These are phyloP conservation scores for Scedosporium minutisporum DNA, from an alignment of 2,329 filamentous ascomycete genomes.

Conservation along the genomic window DNA sequence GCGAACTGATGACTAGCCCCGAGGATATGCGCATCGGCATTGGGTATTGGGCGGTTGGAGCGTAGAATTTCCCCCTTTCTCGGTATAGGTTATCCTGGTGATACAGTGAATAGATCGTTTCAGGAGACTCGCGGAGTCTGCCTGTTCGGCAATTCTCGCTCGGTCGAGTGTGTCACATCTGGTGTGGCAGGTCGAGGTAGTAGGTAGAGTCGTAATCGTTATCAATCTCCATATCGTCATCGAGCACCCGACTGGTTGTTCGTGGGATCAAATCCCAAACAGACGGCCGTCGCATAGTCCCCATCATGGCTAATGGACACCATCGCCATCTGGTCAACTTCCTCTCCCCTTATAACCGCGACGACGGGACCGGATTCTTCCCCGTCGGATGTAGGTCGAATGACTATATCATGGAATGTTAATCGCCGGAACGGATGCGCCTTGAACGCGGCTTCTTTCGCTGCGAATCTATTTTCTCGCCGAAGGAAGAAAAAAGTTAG, in stretches of 20 bases:
- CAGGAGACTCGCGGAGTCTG: too few species aligned
- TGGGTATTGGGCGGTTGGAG: too few species aligned
- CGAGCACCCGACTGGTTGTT: not conserved
- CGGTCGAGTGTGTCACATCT: too few species aligned
- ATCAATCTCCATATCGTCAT: not conserved
- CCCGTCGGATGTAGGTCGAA: slow-evolving; percentile 15
- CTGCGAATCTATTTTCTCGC: slow-evolving; percentile 45
- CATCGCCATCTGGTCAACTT: slow-evolving; percentile 45
- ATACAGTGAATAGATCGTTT: too few species aligned
- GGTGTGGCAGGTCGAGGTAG: too few species aligned
- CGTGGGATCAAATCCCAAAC: slow-evolving; percentile 33
- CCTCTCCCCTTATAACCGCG: slow-evolving; percentile 10
- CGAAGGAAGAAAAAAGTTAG: not conserved
- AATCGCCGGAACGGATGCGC: slow-evolving; percentile 52
- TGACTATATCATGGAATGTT: slow-evolving; percentile 51
- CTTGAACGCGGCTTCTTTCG: slow-evolving; percentile 68
- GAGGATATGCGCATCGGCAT: too few species aligned
- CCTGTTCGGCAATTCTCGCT: too few species aligned
- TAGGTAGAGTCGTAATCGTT: not conserved
- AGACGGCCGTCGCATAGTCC: slow-evolving; percentile 67
- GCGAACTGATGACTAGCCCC: not conserved
- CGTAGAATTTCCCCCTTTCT: too few species aligned
- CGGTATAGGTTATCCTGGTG: too few species aligned
- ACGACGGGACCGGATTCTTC: not conserved
- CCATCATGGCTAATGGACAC: slow-evolving; percentile 83